phyloP scores from a whole-genome alignment of 169 alveolate genomes.

The Plasmodium coatneyi region DNA sequence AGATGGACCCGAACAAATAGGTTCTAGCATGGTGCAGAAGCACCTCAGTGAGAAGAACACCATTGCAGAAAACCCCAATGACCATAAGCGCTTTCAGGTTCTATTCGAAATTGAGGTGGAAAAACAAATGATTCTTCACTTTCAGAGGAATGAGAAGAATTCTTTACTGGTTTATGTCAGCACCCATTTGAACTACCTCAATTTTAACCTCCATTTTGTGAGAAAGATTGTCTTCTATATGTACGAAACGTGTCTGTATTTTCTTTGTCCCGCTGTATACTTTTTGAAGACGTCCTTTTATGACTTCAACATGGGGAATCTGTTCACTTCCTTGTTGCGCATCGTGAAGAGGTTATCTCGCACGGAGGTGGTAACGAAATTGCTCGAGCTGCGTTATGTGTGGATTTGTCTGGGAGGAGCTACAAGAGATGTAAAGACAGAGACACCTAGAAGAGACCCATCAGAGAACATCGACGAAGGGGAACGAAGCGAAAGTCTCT shows the following conservation, averaged over 20 bases:
- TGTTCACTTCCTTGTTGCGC: constrained; percentile 7
- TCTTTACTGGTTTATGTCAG: constrained; percentile 2
- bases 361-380: not conserved
- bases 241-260: constrained; percentile 38
- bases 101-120: constrained; percentile 61
- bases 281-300: constrained; percentile 14
- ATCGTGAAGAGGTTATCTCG: constrained; percentile 1
- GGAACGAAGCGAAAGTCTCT: not conserved
- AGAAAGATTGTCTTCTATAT: constrained; percentile 35
- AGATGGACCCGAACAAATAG: not conserved
- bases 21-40: not conserved
- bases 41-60: not conserved
- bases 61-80: not conserved
- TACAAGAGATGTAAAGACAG: not conserved
- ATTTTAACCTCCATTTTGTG: constrained; percentile 26
- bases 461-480: not conserved
- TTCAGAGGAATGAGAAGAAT: constrained; percentile 24
- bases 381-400: constrained; percentile 12
- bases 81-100: constrained; percentile 18
- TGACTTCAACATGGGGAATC: constrained; percentile 7
- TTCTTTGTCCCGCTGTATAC: constrained; percentile 31
- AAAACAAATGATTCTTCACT: constrained; percentile 26
- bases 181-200: constrained; percentile 3
- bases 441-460: not conserved
- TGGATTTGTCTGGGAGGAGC: not conserved